These are phyloP conservation scores for Aurifilum marmelostoma DNA, from an alignment of 2,329 filamentous ascomycete species.

Conservation along the genomic window DNA sequence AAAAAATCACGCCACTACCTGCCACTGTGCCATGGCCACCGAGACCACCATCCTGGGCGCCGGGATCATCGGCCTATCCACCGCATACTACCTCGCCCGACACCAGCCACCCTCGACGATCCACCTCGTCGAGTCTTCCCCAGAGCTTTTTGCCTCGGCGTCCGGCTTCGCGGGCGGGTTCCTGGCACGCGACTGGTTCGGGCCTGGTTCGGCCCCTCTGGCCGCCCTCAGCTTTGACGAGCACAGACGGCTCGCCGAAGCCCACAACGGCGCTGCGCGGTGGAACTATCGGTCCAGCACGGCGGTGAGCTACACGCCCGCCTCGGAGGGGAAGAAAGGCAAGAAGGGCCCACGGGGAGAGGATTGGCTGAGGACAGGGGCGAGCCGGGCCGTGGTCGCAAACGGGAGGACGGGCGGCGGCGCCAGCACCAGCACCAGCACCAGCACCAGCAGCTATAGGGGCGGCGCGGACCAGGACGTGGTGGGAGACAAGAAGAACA, in stretches of 20 bases:
- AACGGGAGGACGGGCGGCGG: constrained; percentile 32
- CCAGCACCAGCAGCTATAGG: constrained; percentile 12
- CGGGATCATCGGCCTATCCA: constrained; percentile 71
- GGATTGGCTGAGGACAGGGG: constrained; percentile 69
- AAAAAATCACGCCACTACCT: background rate
- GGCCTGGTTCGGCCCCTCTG: constrained; percentile 56
- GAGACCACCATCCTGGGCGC: constrained; percentile 66
- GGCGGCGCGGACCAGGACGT: background rate
- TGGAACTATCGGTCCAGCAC: constrained; percentile 59
- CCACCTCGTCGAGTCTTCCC: constrained; percentile 51
- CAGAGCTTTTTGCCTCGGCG: constrained; percentile 69
- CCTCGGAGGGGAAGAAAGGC: constrained; percentile 29
- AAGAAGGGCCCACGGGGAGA: constrained; percentile 51
- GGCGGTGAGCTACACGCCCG: constrained; percentile 54
- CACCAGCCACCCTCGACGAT: constrained; percentile 47
- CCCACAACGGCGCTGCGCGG: constrained; percentile 57
- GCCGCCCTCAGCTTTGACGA: constrained; percentile 71
- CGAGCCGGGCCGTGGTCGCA: constrained; percentile 62
- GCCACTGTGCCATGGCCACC: constrained; percentile 40
- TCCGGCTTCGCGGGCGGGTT: constrained; percentile 78
- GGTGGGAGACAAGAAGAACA: constrained; percentile 34
- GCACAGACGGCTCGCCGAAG: constrained; percentile 65
- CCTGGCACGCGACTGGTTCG: constrained; percentile 74
- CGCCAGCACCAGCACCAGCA: too few species aligned
- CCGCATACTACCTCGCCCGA: constrained; percentile 71